Evolutionary conservation across 1,284 basidiomycete genomes (phyloP), one percentile per base, ranked within the genome.

Genomic region (Ustilago hordei): DNA sequence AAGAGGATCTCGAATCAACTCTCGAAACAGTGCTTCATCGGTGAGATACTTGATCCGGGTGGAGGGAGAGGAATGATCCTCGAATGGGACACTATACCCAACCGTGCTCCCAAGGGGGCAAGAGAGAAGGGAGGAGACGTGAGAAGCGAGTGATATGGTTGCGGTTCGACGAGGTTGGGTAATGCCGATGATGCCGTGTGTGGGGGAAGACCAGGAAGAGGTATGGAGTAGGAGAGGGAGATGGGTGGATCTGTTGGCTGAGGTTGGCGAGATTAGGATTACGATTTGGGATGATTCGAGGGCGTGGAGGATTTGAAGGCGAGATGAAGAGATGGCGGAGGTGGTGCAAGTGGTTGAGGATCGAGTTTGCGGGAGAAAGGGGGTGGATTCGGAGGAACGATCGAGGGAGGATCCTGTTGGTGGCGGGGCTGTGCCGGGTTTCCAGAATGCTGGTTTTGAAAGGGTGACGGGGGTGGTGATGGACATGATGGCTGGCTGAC

Each of bases 141-240:
- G 78, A 8, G 85, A 75, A 1, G 87, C 87, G 28, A 87, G 80
- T 4, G 83, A 85, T 12, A 84, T 83, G 0, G 86, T 87, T 0
- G 86, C 81, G 8, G 87, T 75, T 23, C 86, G 72, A 28, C 85
- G 70, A 6, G 86, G 86, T 69, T 87, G 86, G 0, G 87, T 87
- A 62, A 84, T 75, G 0, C 80, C 87, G 50, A 87, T 85, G 28
- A 72, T 69, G 52, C 55, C 80, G n/a, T 64, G 35, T 31, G 48
- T 19, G n/a, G 43, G 48, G 6, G 48, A 31, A 43, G 86, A 81
- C 86, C 86, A 87, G 4, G 86, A 95, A 9, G 93, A 91, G 88
- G 98, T 94, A 74, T 92, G 89, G 4, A 99, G 90, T 87, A 93
- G 98, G 85, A 98, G 96, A 0, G 97, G 96, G 60, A 99, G 89